Base-by-base conservation (phyloP, 2,329 filamentous ascomycete genomes). In the Neonectria neomacrospora region DNA sequence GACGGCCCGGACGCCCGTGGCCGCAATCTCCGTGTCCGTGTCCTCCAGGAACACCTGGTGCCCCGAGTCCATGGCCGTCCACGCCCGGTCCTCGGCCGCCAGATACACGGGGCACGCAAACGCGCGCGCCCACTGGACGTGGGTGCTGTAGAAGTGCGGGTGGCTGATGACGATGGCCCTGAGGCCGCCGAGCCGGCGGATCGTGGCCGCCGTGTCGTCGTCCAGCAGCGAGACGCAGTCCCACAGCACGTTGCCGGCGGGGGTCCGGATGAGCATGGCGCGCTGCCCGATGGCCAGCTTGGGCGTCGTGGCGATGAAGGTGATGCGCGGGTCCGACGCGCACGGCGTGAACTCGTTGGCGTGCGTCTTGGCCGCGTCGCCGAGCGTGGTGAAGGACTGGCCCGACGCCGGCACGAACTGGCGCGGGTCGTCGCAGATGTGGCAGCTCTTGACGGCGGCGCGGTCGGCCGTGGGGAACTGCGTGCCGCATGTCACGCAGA, bases 111-210 rank as follows among this genome's bases (percentile, higher is more conserved):
- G 88, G 70, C 91, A 94, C 5, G 78, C 69, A 69, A 96, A 95
- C 0, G 83, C 82, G 47, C 80, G 74, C 0, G 90, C 89, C 92
- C 93, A 96, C 68, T 90, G 86, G 0, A 91, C 77, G 75, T 93
- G 90, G 3, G 91, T 91, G 14, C 88, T 89, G 78, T 92, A 96
- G 78, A 92, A 96, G 75, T 96, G 93, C 55, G 93, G 93, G 77
- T 96, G 91, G 11, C 86, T 89, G 66, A 94, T 92, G 68, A 88
- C 88, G 48, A 96, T 94, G 0, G 90, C 91, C 34, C 81, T 80
- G 12, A 96, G 73, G 0, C 91, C 91, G 45, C 92, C 92, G 7
- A 88, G 80, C 0, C 73, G 74, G 6, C 85, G 81, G 70, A 95
- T 87, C 59, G 77, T 75, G 1, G 78, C 73, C 0, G 91, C 77